Conservation (phyloP, 108 stramenopile species). For the Discostella pseudostelligera region DNA sequence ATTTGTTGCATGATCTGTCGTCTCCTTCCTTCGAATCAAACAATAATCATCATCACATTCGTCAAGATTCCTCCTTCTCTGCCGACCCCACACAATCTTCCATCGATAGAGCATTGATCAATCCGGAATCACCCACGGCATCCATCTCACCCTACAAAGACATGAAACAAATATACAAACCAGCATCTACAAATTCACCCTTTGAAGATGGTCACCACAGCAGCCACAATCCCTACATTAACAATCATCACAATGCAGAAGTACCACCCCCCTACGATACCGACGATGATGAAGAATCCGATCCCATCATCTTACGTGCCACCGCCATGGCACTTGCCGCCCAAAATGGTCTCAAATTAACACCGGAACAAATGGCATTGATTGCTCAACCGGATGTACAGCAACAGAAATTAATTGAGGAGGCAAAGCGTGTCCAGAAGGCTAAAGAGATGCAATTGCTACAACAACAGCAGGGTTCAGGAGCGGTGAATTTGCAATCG, state of each 20-base stretch:
- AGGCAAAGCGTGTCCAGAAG: slow-evolving; percentile 23
- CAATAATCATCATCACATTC: background rate
- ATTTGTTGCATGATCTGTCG: too few species aligned
- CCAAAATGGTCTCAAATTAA: slow-evolving; percentile 61
- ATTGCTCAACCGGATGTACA: slow-evolving; percentile 44
- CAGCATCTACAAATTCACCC: background rate
- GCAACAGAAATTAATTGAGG: slow-evolving; percentile 45
- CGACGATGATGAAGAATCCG: slow-evolving; percentile 40
- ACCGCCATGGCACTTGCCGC: slow-evolving; percentile 72
- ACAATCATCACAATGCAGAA: background rate
- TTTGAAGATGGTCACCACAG: background rate
- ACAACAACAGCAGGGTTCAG: background rate
- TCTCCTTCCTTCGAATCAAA: background rate
- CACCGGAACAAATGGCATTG: slow-evolving; percentile 58
- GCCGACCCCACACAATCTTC: slow-evolving; percentile 31
- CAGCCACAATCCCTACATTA: background rate
- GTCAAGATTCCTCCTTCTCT: slow-evolving; percentile 1
- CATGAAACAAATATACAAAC: slow-evolving; percentile 5
- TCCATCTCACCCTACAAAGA: slow-evolving; percentile 15
- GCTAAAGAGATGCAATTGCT: slow-evolving; percentile 8
- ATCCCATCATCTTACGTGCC: slow-evolving; percentile 60
- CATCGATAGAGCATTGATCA: slow-evolving; percentile 31
- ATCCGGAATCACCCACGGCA: slow-evolving; percentile 16
- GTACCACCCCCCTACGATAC: too few species aligned
- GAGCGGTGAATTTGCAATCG: slow-evolving; percentile 16